These are phyloP conservation scores for Lactuca saligna DNA, from an alignment of 129 eudicot genomes.

Conservation along the genomic window DNA sequence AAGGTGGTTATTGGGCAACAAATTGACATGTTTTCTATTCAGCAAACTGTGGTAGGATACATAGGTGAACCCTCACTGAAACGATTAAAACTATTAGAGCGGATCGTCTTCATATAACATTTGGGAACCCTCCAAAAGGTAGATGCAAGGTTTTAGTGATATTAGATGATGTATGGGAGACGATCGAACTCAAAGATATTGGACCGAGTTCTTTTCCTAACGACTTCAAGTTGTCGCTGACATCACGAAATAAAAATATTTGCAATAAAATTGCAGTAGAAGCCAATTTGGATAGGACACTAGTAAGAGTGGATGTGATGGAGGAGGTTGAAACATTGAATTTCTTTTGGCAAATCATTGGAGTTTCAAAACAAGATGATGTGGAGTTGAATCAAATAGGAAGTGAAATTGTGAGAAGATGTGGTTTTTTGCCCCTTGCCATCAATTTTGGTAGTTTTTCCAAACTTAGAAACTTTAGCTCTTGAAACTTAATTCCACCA, in stretches of 20 bases:
- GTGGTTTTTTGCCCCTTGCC: background rate
- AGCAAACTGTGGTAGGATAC: background rate
- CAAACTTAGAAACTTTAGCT: conserved; percentile 4
- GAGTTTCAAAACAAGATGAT: background rate
- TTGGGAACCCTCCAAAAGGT: background rate
- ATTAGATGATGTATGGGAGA: too few relatives aligned
- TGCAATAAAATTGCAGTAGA: conserved; percentile 1
- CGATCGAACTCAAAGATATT: too few relatives aligned
- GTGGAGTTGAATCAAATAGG: background rate
- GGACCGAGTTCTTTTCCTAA: too few relatives aligned
- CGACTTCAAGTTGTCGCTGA: background rate
- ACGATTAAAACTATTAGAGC: background rate
- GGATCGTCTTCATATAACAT: background rate
- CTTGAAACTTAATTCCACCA: background rate
- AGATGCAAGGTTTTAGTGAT: background rate
- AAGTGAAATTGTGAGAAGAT: background rate
- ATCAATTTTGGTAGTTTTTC: background rate
- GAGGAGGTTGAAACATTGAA: conserved; percentile 1
- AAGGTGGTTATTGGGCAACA: too few relatives aligned
- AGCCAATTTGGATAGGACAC: background rate
- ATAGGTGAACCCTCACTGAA: background rate
- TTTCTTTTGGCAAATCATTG: background rate
- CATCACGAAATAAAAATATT: background rate
- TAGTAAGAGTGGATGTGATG: background rate
- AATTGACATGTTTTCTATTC: too few relatives aligned